Evolutionary conservation across 139 green algal genomes (phyloP).

Genomic region (Picochlorum sp.): DNA sequence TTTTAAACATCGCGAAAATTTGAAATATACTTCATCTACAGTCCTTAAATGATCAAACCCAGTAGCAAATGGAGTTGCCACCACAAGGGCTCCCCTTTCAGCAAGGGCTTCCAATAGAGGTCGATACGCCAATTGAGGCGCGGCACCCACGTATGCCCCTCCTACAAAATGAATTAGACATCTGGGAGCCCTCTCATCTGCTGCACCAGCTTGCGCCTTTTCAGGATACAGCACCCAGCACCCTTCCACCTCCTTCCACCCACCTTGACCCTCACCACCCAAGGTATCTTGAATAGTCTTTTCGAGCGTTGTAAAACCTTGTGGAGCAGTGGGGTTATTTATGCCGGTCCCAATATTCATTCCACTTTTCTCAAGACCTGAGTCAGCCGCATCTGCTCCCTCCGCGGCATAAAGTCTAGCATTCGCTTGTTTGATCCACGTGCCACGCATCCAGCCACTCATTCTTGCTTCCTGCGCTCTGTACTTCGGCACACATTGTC

Average conservation of each 20-base stretch:
- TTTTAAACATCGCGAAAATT: slow-evolving; percentile 60
- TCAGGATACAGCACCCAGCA: slow-evolving; percentile 49
- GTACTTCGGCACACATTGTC: too few relatives aligned
- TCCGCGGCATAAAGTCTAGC: too few relatives aligned
- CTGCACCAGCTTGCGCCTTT: background rate
- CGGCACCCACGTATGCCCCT: slow-evolving; percentile 82
- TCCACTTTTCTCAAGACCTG: too few relatives aligned
- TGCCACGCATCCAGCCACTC: too few relatives aligned
- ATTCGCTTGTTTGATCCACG: too few relatives aligned
- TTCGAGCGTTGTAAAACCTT: slow-evolving; percentile 7
- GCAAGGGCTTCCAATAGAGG: slow-evolving; percentile 69
- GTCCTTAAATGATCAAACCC: slow-evolving; percentile 83
- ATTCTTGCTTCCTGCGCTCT: too few relatives aligned
- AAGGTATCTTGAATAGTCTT: background rate
- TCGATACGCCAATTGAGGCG: slow-evolving; percentile 70
- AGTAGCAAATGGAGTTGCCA: slow-evolving; percentile 69
- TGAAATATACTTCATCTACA: slow-evolving; percentile 77
- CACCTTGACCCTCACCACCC: slow-evolving; percentile 10
- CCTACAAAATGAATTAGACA: slow-evolving; percentile 80
- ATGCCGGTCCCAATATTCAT: background rate
- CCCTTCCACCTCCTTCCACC: slow-evolving; percentile 55
- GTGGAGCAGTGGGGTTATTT: background rate
- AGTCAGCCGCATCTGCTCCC: too few relatives aligned
- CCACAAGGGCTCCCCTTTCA: slow-evolving; percentile 54
- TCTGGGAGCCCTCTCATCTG: background rate